phyloP scores from a whole-genome alignment of 2,329 filamentous ascomycete species.

The Pestalotiopsis sp. region DNA sequence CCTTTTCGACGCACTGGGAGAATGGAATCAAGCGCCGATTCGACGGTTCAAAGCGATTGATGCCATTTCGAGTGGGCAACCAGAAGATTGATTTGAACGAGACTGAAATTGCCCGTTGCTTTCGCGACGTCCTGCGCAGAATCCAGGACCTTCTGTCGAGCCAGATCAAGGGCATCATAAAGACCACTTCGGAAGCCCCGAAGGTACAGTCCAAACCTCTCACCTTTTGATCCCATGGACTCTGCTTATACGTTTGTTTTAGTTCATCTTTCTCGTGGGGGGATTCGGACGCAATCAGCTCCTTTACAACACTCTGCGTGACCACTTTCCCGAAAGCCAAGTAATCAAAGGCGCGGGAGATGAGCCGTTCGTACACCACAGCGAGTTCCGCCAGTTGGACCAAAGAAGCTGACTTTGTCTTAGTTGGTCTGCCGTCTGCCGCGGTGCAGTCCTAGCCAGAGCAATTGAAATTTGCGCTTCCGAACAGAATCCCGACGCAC shows the following conservation, averaged over 20 bases:
- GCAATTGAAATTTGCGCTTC: neutral
- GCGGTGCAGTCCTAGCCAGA: neutral
- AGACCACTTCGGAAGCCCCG: neutral
- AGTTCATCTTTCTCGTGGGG: constrained; percentile 2
- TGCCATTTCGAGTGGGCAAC: neutral
- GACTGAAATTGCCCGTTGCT: neutral
- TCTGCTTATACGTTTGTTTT: neutral
- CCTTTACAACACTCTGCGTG: neutral
- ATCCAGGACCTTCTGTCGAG: neutral
- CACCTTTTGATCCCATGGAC: neutral
- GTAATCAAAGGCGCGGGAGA: neutral
- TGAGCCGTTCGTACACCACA: neutral
- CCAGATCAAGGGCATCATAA: neutral
- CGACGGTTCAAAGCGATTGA: neutral
- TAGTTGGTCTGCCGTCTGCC: constrained; percentile 3
- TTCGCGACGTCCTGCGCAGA: neutral
- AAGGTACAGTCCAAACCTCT: neutral
- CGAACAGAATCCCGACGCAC: neutral
- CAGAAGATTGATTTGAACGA: neutral
- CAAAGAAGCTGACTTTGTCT: neutral
- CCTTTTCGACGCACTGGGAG: neutral
- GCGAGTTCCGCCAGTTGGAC: neutral
- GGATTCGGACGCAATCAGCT: neutral
- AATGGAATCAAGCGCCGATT: neutral
- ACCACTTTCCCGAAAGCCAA: neutral